Base-by-base conservation (phyloP, 139 green algal genomes). In the Volvox africanus region DNA sequence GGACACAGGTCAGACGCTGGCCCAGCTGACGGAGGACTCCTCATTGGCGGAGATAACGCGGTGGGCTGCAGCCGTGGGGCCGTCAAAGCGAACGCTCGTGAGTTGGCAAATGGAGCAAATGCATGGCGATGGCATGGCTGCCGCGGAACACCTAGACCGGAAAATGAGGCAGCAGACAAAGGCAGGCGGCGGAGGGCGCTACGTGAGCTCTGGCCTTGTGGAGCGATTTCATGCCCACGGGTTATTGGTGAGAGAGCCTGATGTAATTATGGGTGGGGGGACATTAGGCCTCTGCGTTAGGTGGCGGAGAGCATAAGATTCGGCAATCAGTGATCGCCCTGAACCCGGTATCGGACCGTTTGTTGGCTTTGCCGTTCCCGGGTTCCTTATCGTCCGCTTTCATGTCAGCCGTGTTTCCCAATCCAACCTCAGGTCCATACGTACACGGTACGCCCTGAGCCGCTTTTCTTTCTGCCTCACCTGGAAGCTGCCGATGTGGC, bases 391-490 rank as follows among this genome's bases (percentile, higher is more conserved):
- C 24, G 67, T 12, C 67, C 22, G 22, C 67, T 28, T 75, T 26
- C 22, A 12, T 75, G 22, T 75, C 26, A 2, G 73, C 73, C 73
- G 16, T 80, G 13, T 2, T 55, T 55, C 2, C 73, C 2, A 13
- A 80, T 32, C 65, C 85, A 35, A 35, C 28, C 69, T 2, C 86
- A 90, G 87, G 87, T 91, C 3, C 89, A 92, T 73, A 37, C 76
- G 33, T 92, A 92, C 82, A 92, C 89, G n/a, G 28, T 92, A 44
- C 89, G 89, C 1, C 73, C 73, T 5, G 89, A 92, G 83, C 55
- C 82, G 62, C 89, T 69, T 30, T 92, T 92, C 67, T 88, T 92
- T 35, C 73, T 92, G 89, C 89, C 89, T 0, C 73, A 90, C 82
- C 87, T 91, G 61, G 22, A 16, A 22, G 9, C 33, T 16, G 35